Percentiles rank a stretch among this genome's conserved stretches.
Conservation (phyloP, 257 asterid species). For the Cinchona pubescens region DNA sequence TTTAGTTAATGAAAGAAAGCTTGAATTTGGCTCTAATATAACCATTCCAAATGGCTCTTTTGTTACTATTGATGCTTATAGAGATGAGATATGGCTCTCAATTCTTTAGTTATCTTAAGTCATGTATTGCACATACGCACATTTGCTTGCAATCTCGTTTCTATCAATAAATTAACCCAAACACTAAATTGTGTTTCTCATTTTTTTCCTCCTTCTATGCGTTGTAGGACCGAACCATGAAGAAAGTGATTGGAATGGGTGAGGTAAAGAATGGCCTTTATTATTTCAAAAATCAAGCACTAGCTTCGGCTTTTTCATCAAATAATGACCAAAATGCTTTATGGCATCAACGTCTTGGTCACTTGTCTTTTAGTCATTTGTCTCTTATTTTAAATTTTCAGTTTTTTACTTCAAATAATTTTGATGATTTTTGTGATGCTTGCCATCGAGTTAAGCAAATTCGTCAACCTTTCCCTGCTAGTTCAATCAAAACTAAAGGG, state of each 20-base stretch:
- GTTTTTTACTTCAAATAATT: background rate
- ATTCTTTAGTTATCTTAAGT: too few relatives aligned
- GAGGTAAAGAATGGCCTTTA: background rate
- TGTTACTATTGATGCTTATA: too few relatives aligned
- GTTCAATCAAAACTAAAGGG: background rate
- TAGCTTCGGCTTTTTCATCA: too few relatives aligned
- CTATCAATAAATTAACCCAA: too few relatives aligned
- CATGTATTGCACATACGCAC: too few relatives aligned
- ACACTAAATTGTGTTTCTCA: too few relatives aligned
- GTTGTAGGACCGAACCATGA: conserved; percentile 6
- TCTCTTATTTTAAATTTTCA: too few relatives aligned
- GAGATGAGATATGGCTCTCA: too few relatives aligned
- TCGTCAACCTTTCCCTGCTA: background rate
- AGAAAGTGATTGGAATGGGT: conserved; percentile 10
- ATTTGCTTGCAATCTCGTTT: too few relatives aligned
- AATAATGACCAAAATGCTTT: background rate
- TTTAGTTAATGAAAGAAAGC: too few relatives aligned
- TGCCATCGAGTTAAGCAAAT: background rate
- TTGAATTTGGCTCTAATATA: too few relatives aligned
- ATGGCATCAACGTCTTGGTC: conserved; percentile 6
- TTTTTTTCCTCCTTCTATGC: conserved; percentile 11
- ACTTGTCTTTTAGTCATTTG: background rate
- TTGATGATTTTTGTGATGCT: background rate
- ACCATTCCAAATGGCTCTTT: too few relatives aligned
- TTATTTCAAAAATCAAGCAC: background rate